Conservation (phyloP, 352 stramenopile genomes). For the Phytopythium vexans region DNA sequence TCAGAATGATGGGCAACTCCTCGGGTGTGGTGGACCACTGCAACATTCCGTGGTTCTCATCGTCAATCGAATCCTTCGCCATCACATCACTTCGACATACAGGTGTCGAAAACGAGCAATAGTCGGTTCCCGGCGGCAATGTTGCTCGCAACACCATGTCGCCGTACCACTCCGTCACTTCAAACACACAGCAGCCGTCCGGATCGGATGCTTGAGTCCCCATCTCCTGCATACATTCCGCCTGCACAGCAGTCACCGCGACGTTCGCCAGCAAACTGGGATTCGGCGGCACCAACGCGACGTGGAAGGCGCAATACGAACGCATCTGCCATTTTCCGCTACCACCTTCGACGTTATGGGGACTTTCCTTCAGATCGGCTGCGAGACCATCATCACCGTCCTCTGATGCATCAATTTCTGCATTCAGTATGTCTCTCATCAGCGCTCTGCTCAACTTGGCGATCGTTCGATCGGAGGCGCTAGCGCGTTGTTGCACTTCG, state of each 20-base stretch:
- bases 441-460: slow-evolving; percentile 19
- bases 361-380: too few species aligned
- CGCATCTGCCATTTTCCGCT: slow-evolving; percentile 34
- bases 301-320: slow-evolving; percentile 31
- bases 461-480: not conserved
- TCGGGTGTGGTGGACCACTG: not conserved
- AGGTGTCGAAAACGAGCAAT: slow-evolving; percentile 37
- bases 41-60: too few species aligned
- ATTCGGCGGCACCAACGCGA: slow-evolving; percentile 40
- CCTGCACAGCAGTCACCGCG: slow-evolving; percentile 22
- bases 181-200: slow-evolving; percentile 42
- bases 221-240: slow-evolving; percentile 37
- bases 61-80: too few species aligned
- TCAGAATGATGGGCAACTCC: slow-evolving; percentile 16
- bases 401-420: not conserved
- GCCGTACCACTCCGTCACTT: slow-evolving; percentile 55
- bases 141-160: slow-evolving; percentile 36
- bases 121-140: slow-evolving; percentile 10
- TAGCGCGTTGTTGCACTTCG: slow-evolving; percentile 20
- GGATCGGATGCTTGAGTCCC: slow-evolving; percentile 32
- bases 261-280: slow-evolving; percentile 28
- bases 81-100: slow-evolving; percentile 2
- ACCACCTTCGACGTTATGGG: not conserved
- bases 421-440: not conserved
- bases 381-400: not conserved